These are phyloP conservation scores for Plasmopara muralis DNA, from an alignment of 352 stramenopile genomes.

Conservation along the genomic window DNA sequence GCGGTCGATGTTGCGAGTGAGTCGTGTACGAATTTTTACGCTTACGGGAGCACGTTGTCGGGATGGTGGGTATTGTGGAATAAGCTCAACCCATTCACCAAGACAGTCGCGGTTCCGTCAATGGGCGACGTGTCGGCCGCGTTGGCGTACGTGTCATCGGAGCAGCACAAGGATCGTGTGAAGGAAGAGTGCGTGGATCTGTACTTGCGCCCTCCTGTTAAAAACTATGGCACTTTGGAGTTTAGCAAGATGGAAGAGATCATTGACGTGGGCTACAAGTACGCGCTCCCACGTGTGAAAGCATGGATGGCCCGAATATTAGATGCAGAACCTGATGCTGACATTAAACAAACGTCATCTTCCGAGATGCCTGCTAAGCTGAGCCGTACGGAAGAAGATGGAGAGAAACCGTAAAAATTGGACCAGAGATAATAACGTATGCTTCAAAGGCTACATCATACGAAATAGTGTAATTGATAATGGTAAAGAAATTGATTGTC, in stretches of 20 bases:
- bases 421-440: too few species aligned
- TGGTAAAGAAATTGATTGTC: constrained; percentile 5
- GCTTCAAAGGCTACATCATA: too few species aligned
- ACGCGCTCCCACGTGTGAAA: constrained; percentile 62
- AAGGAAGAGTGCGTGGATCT: constrained; percentile 83
- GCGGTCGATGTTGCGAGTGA: constrained; percentile 87
- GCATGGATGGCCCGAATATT: constrained; percentile 53
- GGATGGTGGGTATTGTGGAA: constrained; percentile 90
- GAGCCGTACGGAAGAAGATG: constrained; percentile 3
- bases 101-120: constrained; percentile 84
- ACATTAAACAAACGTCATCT: constrained; percentile 33
- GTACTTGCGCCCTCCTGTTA: constrained; percentile 84
- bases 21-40: constrained; percentile 62
- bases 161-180: constrained; percentile 84
- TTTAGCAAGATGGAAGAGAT: constrained; percentile 92
- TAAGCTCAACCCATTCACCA: constrained; percentile 85
- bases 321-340: constrained; percentile 47
- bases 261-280: constrained; percentile 79
- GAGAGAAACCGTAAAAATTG: background rate
- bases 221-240: constrained; percentile 87
- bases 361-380: constrained; percentile 12
- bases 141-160: constrained; percentile 85
- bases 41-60: constrained; percentile 73
- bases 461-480: constrained; percentile 13
- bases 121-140: constrained; percentile 89